phyloP scores from a whole-genome alignment of 257 asterid species.

The Fraxinus americana region DNA sequence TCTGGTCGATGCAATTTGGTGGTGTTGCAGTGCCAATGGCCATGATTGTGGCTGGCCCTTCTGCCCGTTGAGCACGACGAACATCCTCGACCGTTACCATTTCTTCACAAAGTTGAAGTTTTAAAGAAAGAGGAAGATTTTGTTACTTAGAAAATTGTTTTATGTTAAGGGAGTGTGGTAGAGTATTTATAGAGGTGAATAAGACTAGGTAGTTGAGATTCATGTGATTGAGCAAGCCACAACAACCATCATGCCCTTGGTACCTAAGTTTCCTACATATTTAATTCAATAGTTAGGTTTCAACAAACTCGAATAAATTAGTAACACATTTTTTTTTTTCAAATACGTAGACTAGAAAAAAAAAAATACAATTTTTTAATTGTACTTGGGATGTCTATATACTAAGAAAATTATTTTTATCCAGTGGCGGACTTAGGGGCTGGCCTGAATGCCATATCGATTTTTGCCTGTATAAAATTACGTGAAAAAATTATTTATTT shows the following conservation, averaged over 20 bases:
- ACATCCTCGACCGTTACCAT: conserved; percentile 75
- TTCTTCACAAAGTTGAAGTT: background rate
- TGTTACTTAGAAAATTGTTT: background rate
- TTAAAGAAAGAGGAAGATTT: background rate
- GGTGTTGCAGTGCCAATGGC: conserved; percentile 82
- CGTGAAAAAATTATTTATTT: no score
- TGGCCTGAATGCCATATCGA: no score
- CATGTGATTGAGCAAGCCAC: conserved; percentile 22
- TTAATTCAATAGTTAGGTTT: no score
- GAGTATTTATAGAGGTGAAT: background rate
- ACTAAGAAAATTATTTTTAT: background rate
- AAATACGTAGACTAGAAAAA: background rate
- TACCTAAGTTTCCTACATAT: conserved; percentile 17
- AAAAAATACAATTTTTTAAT: no score
- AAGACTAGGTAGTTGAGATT: conserved; percentile 33
- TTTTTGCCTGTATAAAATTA: no score
- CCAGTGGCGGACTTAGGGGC: no score
- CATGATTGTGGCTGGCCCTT: conserved; percentile 75
- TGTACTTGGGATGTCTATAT: background rate
- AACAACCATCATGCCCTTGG: conserved; percentile 14
- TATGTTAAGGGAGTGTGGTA: background rate
- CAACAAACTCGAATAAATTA: no score
- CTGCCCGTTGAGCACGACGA: conserved; percentile 65
- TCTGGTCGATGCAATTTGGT: conserved; percentile 65
- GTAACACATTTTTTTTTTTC: background rate